Conservation (phyloP, 129 eudicot genomes). For the sunflower (Helianthus annuus) region DNA sequence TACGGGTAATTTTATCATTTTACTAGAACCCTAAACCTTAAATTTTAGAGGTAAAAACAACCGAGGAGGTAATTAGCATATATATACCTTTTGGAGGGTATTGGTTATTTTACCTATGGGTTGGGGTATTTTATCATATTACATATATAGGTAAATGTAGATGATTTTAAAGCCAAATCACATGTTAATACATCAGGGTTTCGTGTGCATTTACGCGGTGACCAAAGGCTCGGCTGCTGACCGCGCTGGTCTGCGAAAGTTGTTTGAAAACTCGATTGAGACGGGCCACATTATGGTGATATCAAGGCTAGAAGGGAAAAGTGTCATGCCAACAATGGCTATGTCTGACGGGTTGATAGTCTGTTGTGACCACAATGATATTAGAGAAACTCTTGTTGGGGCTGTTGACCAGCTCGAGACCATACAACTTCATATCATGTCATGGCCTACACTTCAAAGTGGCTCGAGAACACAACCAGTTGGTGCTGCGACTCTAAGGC, state of each 20-base stretch:
- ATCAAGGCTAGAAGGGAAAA: constrained; percentile 61
- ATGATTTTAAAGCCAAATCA: no score
- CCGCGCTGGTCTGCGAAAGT: constrained; percentile 45
- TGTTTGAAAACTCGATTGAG: constrained; percentile 41
- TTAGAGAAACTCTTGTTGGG: constrained; percentile 42
- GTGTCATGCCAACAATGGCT: constrained; percentile 53
- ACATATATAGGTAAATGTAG: no score
- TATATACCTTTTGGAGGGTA: background rate
- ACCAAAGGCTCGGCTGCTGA: constrained; percentile 56
- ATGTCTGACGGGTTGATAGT: constrained; percentile 47
- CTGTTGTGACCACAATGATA: constrained; percentile 52
- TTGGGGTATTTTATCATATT: no score
- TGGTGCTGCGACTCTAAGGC: constrained; percentile 43
- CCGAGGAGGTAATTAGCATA: no score
- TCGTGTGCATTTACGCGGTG: constrained; percentile 49
- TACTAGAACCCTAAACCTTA: no score
- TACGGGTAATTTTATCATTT: no score
- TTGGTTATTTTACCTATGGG: background rate
- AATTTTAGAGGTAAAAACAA: no score
- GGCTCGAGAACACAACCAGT: constrained; percentile 11
- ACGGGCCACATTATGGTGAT: constrained; percentile 46
- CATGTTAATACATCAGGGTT: constrained; percentile 41
- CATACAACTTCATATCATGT: constrained; percentile 54
- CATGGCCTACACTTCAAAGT: constrained; percentile 41
- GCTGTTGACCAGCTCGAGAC: constrained; percentile 52